Evolutionary conservation across 306 rosid genomes (phyloP).

Genomic region (Myrica gale): DNA sequence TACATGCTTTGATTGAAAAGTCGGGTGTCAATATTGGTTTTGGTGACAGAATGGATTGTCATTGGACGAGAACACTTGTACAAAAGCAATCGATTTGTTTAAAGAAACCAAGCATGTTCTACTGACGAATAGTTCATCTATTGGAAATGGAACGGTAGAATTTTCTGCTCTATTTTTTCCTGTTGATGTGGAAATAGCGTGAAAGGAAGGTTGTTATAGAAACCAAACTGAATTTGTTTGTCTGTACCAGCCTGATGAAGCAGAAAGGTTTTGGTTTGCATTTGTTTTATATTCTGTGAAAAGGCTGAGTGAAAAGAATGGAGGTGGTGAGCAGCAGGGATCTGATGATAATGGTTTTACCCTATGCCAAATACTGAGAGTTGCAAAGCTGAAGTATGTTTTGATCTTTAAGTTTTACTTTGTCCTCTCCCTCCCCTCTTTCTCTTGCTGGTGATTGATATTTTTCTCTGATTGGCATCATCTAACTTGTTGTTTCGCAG

Average conservation of each 20-base stretch:
- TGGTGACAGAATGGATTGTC: slow-evolving; percentile 53
- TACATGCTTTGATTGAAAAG: not conserved
- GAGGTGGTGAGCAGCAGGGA: slow-evolving; percentile 36
- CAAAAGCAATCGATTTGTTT: slow-evolving; percentile 58
- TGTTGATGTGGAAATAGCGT: not conserved
- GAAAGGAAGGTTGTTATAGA: slow-evolving; percentile 17
- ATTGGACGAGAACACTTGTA: slow-evolving; percentile 49
- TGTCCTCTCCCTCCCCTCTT: slow-evolving; percentile 10
- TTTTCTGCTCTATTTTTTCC: slow-evolving; percentile 1
- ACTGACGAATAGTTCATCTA: slow-evolving; percentile 47
- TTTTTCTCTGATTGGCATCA: slow-evolving; percentile 17
- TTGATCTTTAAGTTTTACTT: slow-evolving; percentile 15
- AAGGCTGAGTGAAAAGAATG: slow-evolving; percentile 50
- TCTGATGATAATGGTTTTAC: slow-evolving; percentile 48
- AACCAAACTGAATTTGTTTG: slow-evolving; percentile 11
- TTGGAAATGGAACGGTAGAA: slow-evolving; percentile 72
- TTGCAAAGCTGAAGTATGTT: slow-evolving; percentile 76
- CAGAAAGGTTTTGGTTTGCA: slow-evolving; percentile 82
- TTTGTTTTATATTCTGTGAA: slow-evolving; percentile 67
- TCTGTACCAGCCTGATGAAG: slow-evolving; percentile 73
- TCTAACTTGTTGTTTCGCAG: slow-evolving; percentile 44
- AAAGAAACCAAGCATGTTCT: slow-evolving; percentile 61
- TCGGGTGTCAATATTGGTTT: not conserved
- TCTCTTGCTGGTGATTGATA: slow-evolving; percentile 17
- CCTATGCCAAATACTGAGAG: slow-evolving; percentile 76